Evolutionary conservation across 805 yeast genomes (phyloP).

Genomic region (Sungouiozyma ichnusensis): DNA sequence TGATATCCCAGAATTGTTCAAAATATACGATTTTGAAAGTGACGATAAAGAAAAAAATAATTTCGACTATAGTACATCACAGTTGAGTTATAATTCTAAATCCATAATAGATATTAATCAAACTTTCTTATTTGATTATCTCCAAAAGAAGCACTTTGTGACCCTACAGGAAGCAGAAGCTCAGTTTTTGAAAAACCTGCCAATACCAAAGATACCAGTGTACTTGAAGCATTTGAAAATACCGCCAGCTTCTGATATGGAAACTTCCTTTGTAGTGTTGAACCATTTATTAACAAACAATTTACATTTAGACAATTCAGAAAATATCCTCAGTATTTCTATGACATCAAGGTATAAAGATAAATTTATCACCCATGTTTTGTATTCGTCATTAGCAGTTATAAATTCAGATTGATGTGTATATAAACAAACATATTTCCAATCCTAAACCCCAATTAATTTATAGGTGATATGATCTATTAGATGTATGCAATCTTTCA

Average conservation of each 20-base stretch:
- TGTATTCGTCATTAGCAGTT: conserved; percentile 1
- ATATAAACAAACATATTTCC: too few species aligned
- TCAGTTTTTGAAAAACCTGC: conserved; percentile 23
- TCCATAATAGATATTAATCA: not conserved
- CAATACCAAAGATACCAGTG: conserved; percentile 17
- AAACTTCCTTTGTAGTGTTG: not conserved
- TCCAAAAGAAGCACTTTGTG: conserved; percentile 13
- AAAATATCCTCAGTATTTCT: not conserved
- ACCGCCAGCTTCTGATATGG: not conserved
- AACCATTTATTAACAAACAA: not conserved
- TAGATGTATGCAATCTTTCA: not conserved
- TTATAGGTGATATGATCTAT: too few species aligned
- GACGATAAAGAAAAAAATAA: conserved; percentile 2
- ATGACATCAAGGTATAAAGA: not conserved
- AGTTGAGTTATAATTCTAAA: not conserved
- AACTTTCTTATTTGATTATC: conserved; percentile 8
- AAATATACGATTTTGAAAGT: conserved; percentile 1
- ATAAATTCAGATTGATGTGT: too few species aligned
- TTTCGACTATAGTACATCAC: not conserved
- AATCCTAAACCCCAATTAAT: too few species aligned
- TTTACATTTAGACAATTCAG: too few species aligned
- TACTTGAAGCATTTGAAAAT: not conserved
- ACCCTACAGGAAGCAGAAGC: conserved; percentile 25
- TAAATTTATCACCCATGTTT: conserved; percentile 1
- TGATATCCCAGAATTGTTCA: conserved; percentile 15